Evolutionary conservation across 108 stramenopile genomes (phyloP).

Genomic region (Schizochytrium sp.): DNA sequence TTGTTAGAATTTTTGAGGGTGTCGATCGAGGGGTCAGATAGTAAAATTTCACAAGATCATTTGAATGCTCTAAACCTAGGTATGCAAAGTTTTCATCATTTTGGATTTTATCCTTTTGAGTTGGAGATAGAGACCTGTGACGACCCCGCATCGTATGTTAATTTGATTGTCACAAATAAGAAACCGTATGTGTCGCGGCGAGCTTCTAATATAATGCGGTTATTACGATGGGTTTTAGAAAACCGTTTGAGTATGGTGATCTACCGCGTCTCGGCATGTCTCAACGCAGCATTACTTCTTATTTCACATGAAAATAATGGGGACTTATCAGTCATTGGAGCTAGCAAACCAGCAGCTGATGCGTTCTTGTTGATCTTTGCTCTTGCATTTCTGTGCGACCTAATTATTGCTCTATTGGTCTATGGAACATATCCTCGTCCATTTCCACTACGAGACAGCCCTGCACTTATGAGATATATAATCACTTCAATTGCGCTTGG

Average conservation of each 20-base stretch:
- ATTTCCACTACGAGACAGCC: not conserved
- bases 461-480: conserved; percentile 13
- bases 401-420: not conserved
- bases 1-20: too few relatives aligned
- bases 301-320: not conserved
- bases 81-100: too few relatives aligned
- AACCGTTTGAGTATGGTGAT: not conserved
- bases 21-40: too few relatives aligned
- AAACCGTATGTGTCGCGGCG: too few relatives aligned
- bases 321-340: not conserved
- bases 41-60: too few relatives aligned
- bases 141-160: too few relatives aligned
- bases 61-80: too few relatives aligned
- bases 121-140: too few relatives aligned
- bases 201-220: not conserved
- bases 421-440: not conserved
- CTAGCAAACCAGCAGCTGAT: not conserved
- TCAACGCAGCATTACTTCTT: not conserved
- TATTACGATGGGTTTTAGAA: not conserved
- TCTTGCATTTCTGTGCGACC: not conserved
- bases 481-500: not conserved
- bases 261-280: not conserved
- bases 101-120: too few relatives aligned
- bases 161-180: too few relatives aligned
- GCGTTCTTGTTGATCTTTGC: not conserved